Evolutionary conservation across 2,329 filamentous ascomycete species (phyloP).

Genomic region (Exophiala xenobiotica): DNA sequence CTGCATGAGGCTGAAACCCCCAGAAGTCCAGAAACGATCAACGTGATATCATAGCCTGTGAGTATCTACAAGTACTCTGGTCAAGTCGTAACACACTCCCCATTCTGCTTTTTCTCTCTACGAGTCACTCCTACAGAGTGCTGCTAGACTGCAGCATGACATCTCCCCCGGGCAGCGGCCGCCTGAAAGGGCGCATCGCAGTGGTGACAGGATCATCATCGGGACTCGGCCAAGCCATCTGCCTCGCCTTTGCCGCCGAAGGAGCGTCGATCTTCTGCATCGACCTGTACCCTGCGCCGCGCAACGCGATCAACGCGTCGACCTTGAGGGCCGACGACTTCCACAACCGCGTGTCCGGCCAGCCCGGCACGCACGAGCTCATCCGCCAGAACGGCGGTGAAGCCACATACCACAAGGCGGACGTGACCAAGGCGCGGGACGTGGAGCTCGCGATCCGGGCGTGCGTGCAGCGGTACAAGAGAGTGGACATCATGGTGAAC

Average conservation of each 20-base stretch:
- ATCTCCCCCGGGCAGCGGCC: conserved; percentile 7
- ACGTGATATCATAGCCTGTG: background rate
- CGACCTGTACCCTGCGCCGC: conserved; percentile 23
- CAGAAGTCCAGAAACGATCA: background rate
- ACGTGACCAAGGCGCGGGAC: conserved; percentile 21
- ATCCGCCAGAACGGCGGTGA: conserved; percentile 23
- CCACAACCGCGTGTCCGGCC: conserved; percentile 13
- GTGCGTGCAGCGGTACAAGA: conserved; percentile 22
- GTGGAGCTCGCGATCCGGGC: conserved; percentile 24
- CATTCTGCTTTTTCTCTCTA: too few species aligned
- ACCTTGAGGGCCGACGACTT: conserved; percentile 16
- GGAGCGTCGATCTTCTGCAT: conserved; percentile 57
- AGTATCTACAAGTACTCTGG: too few species aligned
- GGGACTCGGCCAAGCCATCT: conserved; percentile 74
- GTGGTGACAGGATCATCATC: conserved; percentile 80
- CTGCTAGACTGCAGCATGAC: background rate
- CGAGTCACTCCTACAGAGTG: too few species aligned
- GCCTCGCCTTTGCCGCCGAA: conserved; percentile 65
- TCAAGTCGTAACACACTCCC: too few species aligned
- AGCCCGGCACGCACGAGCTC: conserved; percentile 25
- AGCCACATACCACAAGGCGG: conserved; percentile 20
- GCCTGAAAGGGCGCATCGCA: conserved; percentile 60
- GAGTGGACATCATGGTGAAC: conserved; percentile 90
- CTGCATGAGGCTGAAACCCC: too few species aligned
- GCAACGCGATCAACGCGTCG: conserved; percentile 15